phyloP scores from a whole-genome alignment of 768 basidiomycete species.

The Hypholoma fasciculare region DNA sequence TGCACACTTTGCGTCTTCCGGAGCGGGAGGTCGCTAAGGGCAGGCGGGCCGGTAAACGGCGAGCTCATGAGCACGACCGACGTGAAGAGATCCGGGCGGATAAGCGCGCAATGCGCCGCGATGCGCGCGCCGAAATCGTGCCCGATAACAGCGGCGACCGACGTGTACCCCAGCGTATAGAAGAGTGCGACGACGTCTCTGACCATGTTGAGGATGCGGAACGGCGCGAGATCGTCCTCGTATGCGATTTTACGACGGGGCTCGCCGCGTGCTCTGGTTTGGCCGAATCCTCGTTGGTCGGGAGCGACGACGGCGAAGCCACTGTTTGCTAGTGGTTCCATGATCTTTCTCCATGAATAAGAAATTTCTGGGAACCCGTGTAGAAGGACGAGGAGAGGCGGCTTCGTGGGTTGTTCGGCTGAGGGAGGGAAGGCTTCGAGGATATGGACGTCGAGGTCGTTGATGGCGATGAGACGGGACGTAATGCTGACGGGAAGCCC shows the following conservation, averaged over 20 bases:
- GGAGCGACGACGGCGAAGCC: constrained; percentile 67
- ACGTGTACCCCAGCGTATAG: constrained; percentile 47
- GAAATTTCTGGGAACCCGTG: constrained; percentile 71
- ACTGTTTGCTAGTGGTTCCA: constrained; percentile 45
- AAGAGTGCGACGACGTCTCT: constrained; percentile 54
- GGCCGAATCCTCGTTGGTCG: constrained; percentile 59
- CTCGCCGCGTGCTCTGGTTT: constrained; percentile 24
- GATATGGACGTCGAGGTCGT: constrained; percentile 51
- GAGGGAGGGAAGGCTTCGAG: constrained; percentile 43
- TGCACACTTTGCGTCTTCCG: constrained; percentile 9
- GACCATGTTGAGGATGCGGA: constrained; percentile 48
- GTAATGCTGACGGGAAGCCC: constrained; percentile 28
- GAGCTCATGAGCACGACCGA: constrained; percentile 61
- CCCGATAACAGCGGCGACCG: constrained; percentile 51
- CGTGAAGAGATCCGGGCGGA: constrained; percentile 55
- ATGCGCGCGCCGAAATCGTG: constrained; percentile 62
- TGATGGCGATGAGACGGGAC: constrained; percentile 41
- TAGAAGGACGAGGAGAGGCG: constrained; percentile 54
- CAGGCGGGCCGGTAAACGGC: constrained; percentile 50
- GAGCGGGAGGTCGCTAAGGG: constrained; percentile 18
- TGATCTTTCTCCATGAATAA: constrained; percentile 64
- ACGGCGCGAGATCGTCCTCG: constrained; percentile 51
- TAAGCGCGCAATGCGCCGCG: constrained; percentile 53
- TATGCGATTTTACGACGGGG: constrained; percentile 28
- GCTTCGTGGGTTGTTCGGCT: constrained; percentile 15